A percentile compares a stretch with the other conserved stretches of the same genome.
These are phyloP conservation scores for Fraxinus albicans DNA, from an alignment of 305 asterid genomes.

Conservation along the genomic window DNA sequence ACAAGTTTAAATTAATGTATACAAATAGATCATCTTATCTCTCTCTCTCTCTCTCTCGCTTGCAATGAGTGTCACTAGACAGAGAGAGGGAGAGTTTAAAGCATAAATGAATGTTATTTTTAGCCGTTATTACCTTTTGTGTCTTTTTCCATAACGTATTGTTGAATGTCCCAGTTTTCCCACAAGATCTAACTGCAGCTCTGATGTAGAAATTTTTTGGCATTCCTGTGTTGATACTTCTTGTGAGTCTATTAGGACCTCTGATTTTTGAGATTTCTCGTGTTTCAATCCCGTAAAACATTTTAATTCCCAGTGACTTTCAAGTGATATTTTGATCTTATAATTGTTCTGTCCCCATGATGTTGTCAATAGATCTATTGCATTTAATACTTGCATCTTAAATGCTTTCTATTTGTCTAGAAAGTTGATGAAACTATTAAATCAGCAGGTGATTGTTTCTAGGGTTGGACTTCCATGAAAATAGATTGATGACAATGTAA, in stretches of 20 bases:
- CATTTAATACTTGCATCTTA: not conserved
- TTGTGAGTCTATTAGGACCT: conserved; percentile 8
- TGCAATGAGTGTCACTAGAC: not conserved
- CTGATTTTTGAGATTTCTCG: not conserved
- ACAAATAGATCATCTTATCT: conserved; percentile 1
- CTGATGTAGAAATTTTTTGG: not conserved
- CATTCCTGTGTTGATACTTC: not conserved
- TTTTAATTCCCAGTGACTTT: not conserved
- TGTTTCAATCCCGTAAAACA: not conserved
- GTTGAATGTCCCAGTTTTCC: conserved; percentile 1
- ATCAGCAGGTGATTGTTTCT: conserved; percentile 3
- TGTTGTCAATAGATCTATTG: not conserved
- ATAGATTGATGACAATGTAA: not conserved
- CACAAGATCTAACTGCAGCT: not conserved
- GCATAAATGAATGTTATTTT: not conserved
- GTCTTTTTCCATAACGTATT: not conserved
- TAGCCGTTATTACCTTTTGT: conserved; percentile 14
- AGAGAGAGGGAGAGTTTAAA: not conserved
- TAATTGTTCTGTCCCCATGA: conserved; percentile 2
- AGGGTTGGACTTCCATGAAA: not conserved
- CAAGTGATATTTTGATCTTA: not conserved
- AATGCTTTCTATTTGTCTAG: not conserved
- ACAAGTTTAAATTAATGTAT: conserved; percentile 8
- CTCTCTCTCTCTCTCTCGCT: not conserved
- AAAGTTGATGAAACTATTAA: conserved; percentile 1